Evolutionary conservation across 2,329 filamentous ascomycete species (phyloP), one percentile per base, ranked within the genome.

Genomic region (Xylaria sp.): DNA sequence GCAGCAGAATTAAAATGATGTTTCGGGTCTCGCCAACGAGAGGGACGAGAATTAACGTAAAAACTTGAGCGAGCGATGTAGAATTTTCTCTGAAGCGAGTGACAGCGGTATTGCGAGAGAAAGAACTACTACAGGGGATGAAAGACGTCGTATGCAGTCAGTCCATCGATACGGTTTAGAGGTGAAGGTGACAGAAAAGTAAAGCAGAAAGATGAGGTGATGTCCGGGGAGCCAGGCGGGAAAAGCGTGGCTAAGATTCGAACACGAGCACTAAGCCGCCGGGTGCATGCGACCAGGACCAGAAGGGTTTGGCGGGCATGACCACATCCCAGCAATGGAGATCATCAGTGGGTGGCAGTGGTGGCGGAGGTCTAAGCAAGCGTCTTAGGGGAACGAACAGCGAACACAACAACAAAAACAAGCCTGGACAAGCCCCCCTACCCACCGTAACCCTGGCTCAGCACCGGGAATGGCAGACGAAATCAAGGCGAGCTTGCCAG

Each of bases 41-140:
- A 37, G 60, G 55, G 69, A 65, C 61, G 60, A 69, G 62, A 37
- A 61, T 57, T 58, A 55, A 67, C 57, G 72, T 52, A 68, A 44
- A 71, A 70, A 66, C 13, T 68, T 12, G 72, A 77, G 75, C 75
- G 76, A 78, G 57, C 69, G 75, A 71, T 65, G 55, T 57, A 63
- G 48, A 37, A 62, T 72, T 55, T 50, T 51, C 60, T 72, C 63
- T 67, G 69, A 74, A 78, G 76, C 76, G 76, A 78, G 76, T 69
- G 76, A 76, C 74, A 61, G 69, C 20, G 51, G 28, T 58, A 63
- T 61, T 69, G 52, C 66, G 64, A 73, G 62, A 57, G 56, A 65
- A 71, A 66, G 18, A 37, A 65, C 23, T 62, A 60, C 54, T 51
- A 54, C 51, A 25, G 39, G 28, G 7, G 64, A 64, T 67, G 62